phyloP scores from a whole-genome alignment of 768 basidiomycete species.

The Lyophyllum atratum region DNA sequence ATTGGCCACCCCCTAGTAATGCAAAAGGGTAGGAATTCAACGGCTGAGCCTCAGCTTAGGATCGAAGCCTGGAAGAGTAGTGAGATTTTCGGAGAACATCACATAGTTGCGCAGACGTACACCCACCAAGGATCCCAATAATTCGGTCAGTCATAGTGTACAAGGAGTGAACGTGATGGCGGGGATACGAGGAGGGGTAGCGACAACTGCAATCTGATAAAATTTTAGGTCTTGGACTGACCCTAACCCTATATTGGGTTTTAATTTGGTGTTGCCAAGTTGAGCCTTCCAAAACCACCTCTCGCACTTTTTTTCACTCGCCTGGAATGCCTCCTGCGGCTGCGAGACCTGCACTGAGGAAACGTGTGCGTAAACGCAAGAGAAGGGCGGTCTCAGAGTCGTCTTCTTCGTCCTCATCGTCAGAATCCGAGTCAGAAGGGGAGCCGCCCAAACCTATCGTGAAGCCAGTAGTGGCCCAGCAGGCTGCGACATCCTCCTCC shows the following conservation, averaged over 20 bases:
- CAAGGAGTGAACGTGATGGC: not conserved
- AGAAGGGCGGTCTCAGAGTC: constrained; percentile 47
- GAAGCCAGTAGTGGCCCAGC: not conserved
- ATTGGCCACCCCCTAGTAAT: constrained; percentile 92
- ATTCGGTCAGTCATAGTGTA: constrained; percentile 43
- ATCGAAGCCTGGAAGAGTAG: not conserved
- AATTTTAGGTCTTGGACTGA: not conserved
- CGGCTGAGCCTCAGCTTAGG: not conserved
- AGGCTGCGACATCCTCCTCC: constrained; percentile 9
- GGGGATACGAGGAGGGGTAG: not conserved
- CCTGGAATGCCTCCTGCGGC: constrained; percentile 25
- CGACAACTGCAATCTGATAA: not conserved
- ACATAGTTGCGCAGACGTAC: constrained; percentile 27
- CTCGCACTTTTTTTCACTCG: too few species aligned
- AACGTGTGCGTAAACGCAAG: constrained; percentile 55
- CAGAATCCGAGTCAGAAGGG: constrained; percentile 30
- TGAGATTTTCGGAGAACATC: not conserved
- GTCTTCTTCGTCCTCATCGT: constrained; percentile 43
- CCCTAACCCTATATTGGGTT: constrained; percentile 11
- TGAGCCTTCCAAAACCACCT: too few species aligned
- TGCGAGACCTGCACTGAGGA: constrained; percentile 38
- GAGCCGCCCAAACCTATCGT: constrained; percentile 13
- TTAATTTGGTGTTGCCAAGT: not conserved
- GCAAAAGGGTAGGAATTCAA: constrained; percentile 17
- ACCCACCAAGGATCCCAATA: constrained; percentile 55